Base-by-base conservation (phyloP, 2,329 filamentous ascomycete species). In the Alternaria sp. region DNA sequence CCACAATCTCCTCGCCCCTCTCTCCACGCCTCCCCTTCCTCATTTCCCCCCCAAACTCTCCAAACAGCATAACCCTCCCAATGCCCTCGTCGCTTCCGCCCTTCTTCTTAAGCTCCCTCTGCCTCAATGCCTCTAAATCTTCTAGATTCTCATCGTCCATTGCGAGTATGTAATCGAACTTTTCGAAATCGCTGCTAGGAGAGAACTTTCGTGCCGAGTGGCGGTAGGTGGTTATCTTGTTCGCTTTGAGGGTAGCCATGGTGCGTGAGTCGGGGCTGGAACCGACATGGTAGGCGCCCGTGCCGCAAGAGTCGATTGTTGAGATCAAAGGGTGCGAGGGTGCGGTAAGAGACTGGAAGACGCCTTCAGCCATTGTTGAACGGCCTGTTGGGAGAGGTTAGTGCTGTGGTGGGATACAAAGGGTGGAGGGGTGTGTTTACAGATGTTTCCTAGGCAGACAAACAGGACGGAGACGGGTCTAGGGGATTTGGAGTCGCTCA, bases 401-500 rank as follows among this genome's bases (percentile, higher is more conserved):
- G 46, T 38, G 5, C 39, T 24, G 20, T 42, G 20, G 30, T 14
- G 1, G 41, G 6, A 7, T n/a, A 16, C 39, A 48, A 43, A 39
- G 3, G 16, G 41, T 36, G 20, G 20, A 43, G 54, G 14, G 41
- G 20, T 7, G 20, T 24, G 12, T 24, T 82, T 73, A 86, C 93
- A 99, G 74, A 98, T 98, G 80, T 99, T 99, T 78, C 95, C 95
- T 34, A 98, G 86, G 81, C 95, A 99, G 70, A 98, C 94, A 76
- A 98, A 98, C 53, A 98, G 87, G 38, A 98, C 91, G 75, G 87
- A 91, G 71, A 87, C 85, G 73, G 76, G 73, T 53, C 71, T 73
- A n/a, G 66, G 62, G 28, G 70, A 59, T 7, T 54, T 51, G 5
- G 57, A 30, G 24, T 57, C 61, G 39, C 38, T 46, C 61, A 63